A percentile compares a stretch with the other conserved stretches of the same genome.
These are phyloP conservation scores for Stephanodiscus minutulus DNA, from an alignment of 108 stramenopile genomes.

Conservation along the genomic window DNA sequence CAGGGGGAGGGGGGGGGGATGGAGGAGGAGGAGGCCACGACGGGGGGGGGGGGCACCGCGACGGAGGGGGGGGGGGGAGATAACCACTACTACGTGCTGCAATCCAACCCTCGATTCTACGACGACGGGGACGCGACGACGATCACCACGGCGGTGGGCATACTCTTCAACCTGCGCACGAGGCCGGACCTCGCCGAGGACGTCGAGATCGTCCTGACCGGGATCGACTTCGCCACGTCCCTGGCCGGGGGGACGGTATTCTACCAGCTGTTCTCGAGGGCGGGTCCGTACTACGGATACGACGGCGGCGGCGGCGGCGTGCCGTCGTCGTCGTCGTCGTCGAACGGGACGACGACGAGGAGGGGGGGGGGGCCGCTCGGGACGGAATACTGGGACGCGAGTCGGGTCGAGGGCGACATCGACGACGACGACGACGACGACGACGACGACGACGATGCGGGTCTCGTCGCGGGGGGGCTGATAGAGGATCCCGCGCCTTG, in stretches of 20 bases:
- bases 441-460: too few relatives aligned
- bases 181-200: not conserved
- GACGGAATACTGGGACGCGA: not conserved
- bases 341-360: not conserved
- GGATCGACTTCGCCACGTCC: conserved; percentile 27
- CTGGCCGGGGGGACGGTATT: not conserved
- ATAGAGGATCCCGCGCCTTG: not conserved
- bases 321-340: not conserved
- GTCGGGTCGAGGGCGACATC: too few relatives aligned
- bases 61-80: too few relatives aligned
- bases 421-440: too few relatives aligned
- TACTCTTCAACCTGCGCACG: conserved; percentile 25
- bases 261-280: conserved; percentile 18
- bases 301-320: not conserved
- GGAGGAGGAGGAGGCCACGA: too few relatives aligned
- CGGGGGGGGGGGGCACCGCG: too few relatives aligned
- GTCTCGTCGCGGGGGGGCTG: not conserved
- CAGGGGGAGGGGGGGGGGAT: too few relatives aligned
- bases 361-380: not conserved
- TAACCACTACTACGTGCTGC: not conserved
- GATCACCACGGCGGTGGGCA: conserved; percentile 5
- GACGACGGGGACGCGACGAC: not conserved
- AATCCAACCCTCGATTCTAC: conserved; percentile 17
- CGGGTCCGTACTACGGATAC: conserved; percentile 4
- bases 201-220: conserved; percentile 21